Conservation (phyloP, 768 basidiomycete species). For the Phanerochaete sordida region DNA sequence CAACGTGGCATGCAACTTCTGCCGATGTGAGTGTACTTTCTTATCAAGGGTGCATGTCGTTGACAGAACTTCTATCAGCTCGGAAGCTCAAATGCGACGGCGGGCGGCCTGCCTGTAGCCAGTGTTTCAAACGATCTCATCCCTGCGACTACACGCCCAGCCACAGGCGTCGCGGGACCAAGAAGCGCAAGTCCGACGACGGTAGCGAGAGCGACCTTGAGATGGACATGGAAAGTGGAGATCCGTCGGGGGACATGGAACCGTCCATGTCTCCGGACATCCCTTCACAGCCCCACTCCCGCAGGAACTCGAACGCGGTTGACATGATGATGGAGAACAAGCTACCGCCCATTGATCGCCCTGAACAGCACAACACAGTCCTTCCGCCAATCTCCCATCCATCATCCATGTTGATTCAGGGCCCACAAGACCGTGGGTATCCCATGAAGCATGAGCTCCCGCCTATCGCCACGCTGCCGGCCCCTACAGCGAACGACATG, state of each 20-base stretch:
- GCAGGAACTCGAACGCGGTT: slow-evolving; percentile 18
- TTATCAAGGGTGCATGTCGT: background rate
- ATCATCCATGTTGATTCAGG: slow-evolving; percentile 7
- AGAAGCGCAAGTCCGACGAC: slow-evolving; percentile 53
- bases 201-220: slow-evolving; percentile 42
- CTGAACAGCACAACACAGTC: slow-evolving; percentile 16
- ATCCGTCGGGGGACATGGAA: slow-evolving; percentile 39
- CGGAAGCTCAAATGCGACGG: slow-evolving; percentile 90
- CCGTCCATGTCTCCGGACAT: slow-evolving; percentile 57
- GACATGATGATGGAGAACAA: slow-evolving; percentile 23
- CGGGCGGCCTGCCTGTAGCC: slow-evolving; percentile 76
- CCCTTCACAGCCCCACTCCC: slow-evolving; percentile 24
- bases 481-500: background rate
- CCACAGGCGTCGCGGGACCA: slow-evolving; percentile 65
- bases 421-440: background rate
- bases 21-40: slow-evolving; percentile 69
- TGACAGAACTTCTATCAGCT: slow-evolving; percentile 38
- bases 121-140: slow-evolving; percentile 76
- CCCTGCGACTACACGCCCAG: slow-evolving; percentile 77
- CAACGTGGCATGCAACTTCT: slow-evolving; percentile 88
- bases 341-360: slow-evolving; percentile 10
- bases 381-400: slow-evolving; percentile 19
- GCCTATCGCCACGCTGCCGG: slow-evolving; percentile 16
- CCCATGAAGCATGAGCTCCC: slow-evolving; percentile 14
- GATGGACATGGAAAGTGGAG: slow-evolving; percentile 55